Evolutionary conservation across 129 eudicot species (phyloP).

Genomic region (Helichrysum umbraculigerum): DNA sequence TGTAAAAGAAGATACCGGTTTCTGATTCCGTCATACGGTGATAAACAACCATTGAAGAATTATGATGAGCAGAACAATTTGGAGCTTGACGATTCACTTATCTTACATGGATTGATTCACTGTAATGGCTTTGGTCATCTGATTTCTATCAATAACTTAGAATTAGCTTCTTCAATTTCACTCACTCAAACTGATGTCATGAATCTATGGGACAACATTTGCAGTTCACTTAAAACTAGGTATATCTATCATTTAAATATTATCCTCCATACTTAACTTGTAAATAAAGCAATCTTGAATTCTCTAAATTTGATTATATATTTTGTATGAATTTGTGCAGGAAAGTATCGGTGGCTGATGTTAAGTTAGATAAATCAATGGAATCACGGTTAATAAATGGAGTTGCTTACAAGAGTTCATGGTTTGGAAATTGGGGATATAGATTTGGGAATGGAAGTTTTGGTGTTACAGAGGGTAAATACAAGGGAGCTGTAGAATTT

Average conservation of each 20-base stretch:
- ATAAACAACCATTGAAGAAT: conserved; percentile 40
- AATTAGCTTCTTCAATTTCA: conserved; percentile 36
- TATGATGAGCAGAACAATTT: conserved; percentile 31
- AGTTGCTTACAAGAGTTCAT: conserved; percentile 44
- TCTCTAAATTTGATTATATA: not conserved
- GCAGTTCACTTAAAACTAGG: conserved; percentile 64
- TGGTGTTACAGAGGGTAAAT: conserved; percentile 51
- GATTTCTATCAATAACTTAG: conserved; percentile 41
- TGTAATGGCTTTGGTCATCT: conserved; percentile 85
- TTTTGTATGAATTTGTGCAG: conserved; percentile 35
- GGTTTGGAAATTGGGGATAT: conserved; percentile 75
- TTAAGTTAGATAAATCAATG: conserved; percentile 41
- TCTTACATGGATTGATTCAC: conserved; percentile 65
- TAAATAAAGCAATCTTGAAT: not conserved
- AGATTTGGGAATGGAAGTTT: conserved; percentile 51
- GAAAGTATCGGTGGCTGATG: conserved; percentile 48
- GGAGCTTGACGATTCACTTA: conserved; percentile 35
- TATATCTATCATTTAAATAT: conserved; percentile 25
- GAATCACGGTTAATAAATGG: conserved; percentile 65
- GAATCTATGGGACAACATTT: conserved; percentile 69
- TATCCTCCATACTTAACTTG: not conserved
- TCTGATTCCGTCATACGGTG: conserved; percentile 46
- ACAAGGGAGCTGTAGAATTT: conserved; percentile 44
- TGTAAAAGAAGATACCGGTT: conserved; percentile 65
- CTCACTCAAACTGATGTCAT: conserved; percentile 41